Evolutionary conservation across 495 filamentous ascomycete genomes (phyloP), one percentile per base, ranked within the genome.

Genomic region (Elaphomyces granulatus): DNA sequence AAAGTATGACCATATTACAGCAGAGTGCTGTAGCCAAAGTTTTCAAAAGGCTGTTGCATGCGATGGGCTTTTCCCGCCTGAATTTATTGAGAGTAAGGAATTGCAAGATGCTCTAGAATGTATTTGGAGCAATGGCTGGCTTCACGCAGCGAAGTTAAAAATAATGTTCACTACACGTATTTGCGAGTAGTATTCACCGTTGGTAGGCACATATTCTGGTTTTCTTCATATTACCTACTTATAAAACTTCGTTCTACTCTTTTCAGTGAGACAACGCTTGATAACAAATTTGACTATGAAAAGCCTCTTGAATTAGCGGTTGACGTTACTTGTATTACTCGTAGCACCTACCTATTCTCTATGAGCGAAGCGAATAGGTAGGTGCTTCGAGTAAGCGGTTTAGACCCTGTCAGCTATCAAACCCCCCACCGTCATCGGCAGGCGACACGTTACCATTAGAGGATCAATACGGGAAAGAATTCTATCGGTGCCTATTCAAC

Each of bases 401-500:
- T 15, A 35, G 41, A 18, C 47, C 45, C 12, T 34, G 33, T 42
- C 45, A 47, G 26, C 30, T 53, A 32, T 42, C 50, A 47, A 34
- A 43, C 33, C 14, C 45, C 4, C 34, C 38, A 39, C 42, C 44
- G 23, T 47, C 44, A 8, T 38, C 45, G 26, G 33, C 41, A 42
- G 41, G 44, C 14, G 44, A 43, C 42, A 40, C 44, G 10, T 14
- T 16, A 35, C 39, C 50, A 17, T 40, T 48, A 10, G 45, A 48
- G 43, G 51, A 51, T 41, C 43, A 54, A 36, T 54, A 50, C 32
- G 37, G 38, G 15, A 48, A 54, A 30, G 48, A 54, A 32, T 49
- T 50, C 43, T 51, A 54, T 26, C 43, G 48, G 40, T 48, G 47
- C 26, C 35, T 54, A 16, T 45, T 44, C 40, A 19, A 34, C 36